Conservation (phyloP, 768 basidiomycete species). For the Russula lepida region DNA sequence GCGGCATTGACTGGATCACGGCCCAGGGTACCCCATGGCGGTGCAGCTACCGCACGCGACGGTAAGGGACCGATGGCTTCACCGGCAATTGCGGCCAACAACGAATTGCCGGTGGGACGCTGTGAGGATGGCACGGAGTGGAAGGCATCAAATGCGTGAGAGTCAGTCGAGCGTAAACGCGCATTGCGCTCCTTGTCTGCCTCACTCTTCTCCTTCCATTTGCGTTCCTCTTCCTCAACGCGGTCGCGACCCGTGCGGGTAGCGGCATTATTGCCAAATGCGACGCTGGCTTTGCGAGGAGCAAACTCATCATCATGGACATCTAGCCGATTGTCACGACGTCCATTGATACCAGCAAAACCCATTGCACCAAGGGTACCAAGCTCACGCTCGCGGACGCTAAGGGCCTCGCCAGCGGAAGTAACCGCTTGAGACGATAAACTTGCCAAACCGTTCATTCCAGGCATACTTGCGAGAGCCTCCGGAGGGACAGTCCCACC, state of each 20-base stretch:
- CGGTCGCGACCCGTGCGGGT: slow-evolving; percentile 54
- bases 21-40: slow-evolving; percentile 16
- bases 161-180: slow-evolving; percentile 33
- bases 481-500: slow-evolving; percentile 19
- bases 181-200: slow-evolving; percentile 27
- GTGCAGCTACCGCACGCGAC: slow-evolving; percentile 7
- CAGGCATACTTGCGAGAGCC: slow-evolving; percentile 24
- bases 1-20: slow-evolving; percentile 1
- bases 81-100: slow-evolving; percentile 25
- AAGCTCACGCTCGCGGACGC: slow-evolving; percentile 41
- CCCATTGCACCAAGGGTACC: slow-evolving; percentile 42
- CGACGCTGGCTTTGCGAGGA: slow-evolving; percentile 32
- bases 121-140: slow-evolving; percentile 48
- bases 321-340: slow-evolving; percentile 25
- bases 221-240: slow-evolving; percentile 50
- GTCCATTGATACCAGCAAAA: slow-evolving; percentile 24
- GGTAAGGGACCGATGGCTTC: slow-evolving; percentile 3
- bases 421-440: slow-evolving; percentile 9
- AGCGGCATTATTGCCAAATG: slow-evolving; percentile 35
- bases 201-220: slow-evolving; percentile 44
- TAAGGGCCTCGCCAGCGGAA: slow-evolving; percentile 27
- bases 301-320: slow-evolving; percentile 43
- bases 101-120: slow-evolving; percentile 27
- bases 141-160: slow-evolving; percentile 69
- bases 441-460: slow-evolving; percentile 22